Evolutionary conservation across 495 filamentous ascomycete species (phyloP).

Genomic region (Lepraria neglecta): DNA sequence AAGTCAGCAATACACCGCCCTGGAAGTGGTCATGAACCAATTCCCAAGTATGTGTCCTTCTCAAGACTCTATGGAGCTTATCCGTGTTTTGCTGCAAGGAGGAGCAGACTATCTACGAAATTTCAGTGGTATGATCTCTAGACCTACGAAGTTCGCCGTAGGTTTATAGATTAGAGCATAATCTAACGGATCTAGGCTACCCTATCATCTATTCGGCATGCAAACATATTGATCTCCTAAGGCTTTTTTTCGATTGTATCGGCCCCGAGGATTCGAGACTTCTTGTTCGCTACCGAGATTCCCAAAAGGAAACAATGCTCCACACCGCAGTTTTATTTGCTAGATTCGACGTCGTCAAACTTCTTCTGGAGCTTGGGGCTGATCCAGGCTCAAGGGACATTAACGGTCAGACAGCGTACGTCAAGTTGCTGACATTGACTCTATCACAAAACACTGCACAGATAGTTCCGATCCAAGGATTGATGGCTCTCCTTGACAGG

Average conservation of each 20-base stretch:
- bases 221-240: slow-evolving; percentile 2
- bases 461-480: background rate
- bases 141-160: background rate
- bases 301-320: background rate
- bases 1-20: slow-evolving; percentile 1
- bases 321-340: background rate
- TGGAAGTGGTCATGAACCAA: background rate
- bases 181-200: slow-evolving; percentile 4
- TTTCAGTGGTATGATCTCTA: slow-evolving; percentile 1
- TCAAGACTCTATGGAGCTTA: slow-evolving; percentile 2
- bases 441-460: background rate
- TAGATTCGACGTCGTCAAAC: background rate
- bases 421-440: background rate
- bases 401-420: slow-evolving; percentile 1
- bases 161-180: background rate
- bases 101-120: slow-evolving; percentile 3
- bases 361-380: slow-evolving; percentile 3
- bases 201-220: slow-evolving; percentile 4
- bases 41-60: slow-evolving; percentile 1
- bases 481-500: background rate
- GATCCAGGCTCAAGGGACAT: slow-evolving; percentile 3
- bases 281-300: slow-evolving; percentile 2
- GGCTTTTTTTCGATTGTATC: slow-evolving; percentile 5
- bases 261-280: background rate
- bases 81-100: slow-evolving; percentile 5